Evolutionary conservation across 257 asterid genomes (phyloP).

Genomic region (Lavandula angustifolia): DNA sequence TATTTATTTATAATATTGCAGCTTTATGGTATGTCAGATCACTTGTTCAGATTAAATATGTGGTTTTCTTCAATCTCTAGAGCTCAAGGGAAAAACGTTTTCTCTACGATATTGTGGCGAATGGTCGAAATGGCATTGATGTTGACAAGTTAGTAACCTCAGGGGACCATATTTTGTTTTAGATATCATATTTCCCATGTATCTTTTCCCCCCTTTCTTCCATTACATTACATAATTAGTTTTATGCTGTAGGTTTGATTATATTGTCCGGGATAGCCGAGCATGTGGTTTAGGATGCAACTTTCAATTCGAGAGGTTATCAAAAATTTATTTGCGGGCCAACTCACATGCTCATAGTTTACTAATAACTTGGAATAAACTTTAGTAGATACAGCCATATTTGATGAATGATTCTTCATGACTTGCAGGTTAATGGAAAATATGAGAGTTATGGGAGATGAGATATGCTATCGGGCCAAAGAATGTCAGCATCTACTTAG

Average conservation of each 20-base stretch:
- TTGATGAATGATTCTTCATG: conserved; percentile 25
- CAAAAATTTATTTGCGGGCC: conserved; percentile 22
- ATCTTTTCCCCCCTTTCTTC: not conserved
- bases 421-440: conserved; percentile 76
- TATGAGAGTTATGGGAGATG: conserved; percentile 91
- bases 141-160: conserved; percentile 89
- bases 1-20: conserved; percentile 21
- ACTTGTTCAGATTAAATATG: conserved; percentile 20
- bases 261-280: conserved; percentile 80
- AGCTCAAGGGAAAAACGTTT: conserved; percentile 72
- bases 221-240: conserved; percentile 21
- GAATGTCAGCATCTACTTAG: conserved; percentile 55
- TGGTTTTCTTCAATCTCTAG: conserved; percentile 48
- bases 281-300: conserved; percentile 96
- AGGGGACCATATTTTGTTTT: conserved; percentile 17
- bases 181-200: conserved; percentile 19
- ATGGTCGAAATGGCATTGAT: conserved; percentile 94
- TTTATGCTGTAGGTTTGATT: conserved; percentile 72
- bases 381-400: not conserved
- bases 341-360: conserved; percentile 11
- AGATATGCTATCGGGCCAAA: conserved; percentile 89
- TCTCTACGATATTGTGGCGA: conserved; percentile 93
- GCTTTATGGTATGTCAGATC: conserved; percentile 29
- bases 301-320: conserved; percentile 80
- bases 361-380: conserved; percentile 9